These are phyloP conservation scores for Drechmeria coniospora DNA, from an alignment of 2,329 filamentous ascomycete species.

Conservation along the genomic window DNA sequence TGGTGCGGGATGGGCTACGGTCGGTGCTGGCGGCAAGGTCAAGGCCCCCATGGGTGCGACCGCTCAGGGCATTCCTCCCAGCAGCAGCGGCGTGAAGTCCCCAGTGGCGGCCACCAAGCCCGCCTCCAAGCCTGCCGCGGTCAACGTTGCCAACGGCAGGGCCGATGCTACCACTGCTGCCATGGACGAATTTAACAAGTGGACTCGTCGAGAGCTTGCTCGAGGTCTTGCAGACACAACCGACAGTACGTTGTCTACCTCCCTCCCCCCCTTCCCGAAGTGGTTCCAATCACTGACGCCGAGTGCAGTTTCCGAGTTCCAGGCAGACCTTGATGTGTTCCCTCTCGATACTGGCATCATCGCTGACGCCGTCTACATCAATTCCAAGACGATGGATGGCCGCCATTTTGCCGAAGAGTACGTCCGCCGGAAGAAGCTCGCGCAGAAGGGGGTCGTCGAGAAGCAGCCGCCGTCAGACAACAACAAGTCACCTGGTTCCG, in stretches of 20 bases:
- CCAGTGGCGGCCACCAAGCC: constrained; percentile 33
- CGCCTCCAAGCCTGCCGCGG: constrained; percentile 27
- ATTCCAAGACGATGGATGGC: constrained; percentile 79
- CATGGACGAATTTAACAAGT: constrained; percentile 86
- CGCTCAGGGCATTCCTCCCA: constrained; percentile 30
- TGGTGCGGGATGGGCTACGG: constrained; percentile 72
- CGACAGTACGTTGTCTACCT: constrained; percentile 29
- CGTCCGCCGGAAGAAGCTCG: constrained; percentile 78
- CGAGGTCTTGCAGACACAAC: constrained; percentile 47
- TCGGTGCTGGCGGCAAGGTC: constrained; percentile 83
- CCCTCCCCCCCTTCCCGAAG: constrained; percentile 15
- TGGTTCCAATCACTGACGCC: background rate
- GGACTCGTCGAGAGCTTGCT: constrained; percentile 66
- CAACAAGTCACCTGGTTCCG: constrained; percentile 26
- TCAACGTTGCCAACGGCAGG: constrained; percentile 24
- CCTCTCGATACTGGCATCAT: constrained; percentile 69
- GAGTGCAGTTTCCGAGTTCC: constrained; percentile 59
- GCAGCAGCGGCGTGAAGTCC: constrained; percentile 26
- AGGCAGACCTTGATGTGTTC: constrained; percentile 57
- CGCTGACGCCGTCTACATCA: constrained; percentile 76
- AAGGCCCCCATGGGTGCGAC: constrained; percentile 54
- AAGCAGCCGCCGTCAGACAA: constrained; percentile 45
- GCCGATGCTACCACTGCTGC: constrained; percentile 32
- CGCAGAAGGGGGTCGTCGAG: constrained; percentile 80
- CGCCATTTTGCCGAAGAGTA: constrained; percentile 92